Percentiles rank a stretch among this genome's conserved stretches.
phyloP scores from a whole-genome alignment of 305 asterid species.

The Monarda citriodora region DNA sequence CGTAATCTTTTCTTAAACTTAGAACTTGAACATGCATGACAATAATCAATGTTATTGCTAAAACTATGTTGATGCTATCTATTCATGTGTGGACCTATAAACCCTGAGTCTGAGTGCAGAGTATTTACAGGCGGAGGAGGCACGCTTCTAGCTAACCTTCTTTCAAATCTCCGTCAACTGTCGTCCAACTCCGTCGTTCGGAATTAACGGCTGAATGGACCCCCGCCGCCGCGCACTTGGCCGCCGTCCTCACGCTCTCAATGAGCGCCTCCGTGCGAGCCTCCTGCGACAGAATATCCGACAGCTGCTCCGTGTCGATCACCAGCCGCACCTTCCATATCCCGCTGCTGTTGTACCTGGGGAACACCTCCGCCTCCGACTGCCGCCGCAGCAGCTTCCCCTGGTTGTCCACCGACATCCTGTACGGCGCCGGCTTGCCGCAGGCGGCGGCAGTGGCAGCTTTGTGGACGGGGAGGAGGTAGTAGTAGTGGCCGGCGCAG shows the following conservation, averaged over 20 bases:
- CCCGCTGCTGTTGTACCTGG: slow-evolving; percentile 36
- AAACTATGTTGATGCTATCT: no score
- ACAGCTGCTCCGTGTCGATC: slow-evolving; percentile 47
- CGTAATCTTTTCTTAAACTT: no score
- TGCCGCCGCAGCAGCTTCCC: slow-evolving; percentile 5
- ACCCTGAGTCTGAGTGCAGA: no score
- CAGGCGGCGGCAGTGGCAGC: background rate
- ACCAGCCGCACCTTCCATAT: slow-evolving; percentile 64
- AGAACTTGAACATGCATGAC: no score
- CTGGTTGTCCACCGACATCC: slow-evolving; percentile 38
- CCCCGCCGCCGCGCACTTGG: slow-evolving; percentile 39
- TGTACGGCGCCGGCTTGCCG: slow-evolving; percentile 16
- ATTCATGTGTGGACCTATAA: no score
- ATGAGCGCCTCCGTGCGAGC: slow-evolving; percentile 55
- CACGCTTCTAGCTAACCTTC: no score
- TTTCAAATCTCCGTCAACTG: background rate
- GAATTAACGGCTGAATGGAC: slow-evolving; percentile 16
- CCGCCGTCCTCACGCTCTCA: slow-evolving; percentile 53
- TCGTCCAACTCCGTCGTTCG: slow-evolving; percentile 24
- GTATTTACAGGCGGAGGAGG: no score
- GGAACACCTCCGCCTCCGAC: slow-evolving; percentile 18
- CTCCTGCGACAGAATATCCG: slow-evolving; percentile 60
- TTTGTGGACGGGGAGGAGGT: slow-evolving; percentile 43
- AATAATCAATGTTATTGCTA: no score
- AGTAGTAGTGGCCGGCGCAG: slow-evolving; percentile 35